Evolutionary conservation across 2,329 filamentous ascomycete genomes (phyloP).

Genomic region (Alternaria conjuncta): DNA sequence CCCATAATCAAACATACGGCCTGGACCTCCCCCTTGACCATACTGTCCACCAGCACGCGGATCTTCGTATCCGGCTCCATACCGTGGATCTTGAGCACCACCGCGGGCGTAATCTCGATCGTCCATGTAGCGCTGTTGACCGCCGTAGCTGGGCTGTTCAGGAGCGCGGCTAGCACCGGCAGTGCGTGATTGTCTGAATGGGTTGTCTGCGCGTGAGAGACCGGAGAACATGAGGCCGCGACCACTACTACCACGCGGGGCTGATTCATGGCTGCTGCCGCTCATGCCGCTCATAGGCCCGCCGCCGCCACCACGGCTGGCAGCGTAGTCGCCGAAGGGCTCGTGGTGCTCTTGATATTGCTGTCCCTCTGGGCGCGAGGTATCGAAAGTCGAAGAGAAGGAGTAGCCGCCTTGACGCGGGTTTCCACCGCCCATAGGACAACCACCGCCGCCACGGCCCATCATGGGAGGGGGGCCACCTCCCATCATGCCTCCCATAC

Average conservation of each 20-base stretch:
- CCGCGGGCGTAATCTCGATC: not conserved
- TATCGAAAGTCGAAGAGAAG: not conserved
- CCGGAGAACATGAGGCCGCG: not conserved
- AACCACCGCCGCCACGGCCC: not conserved
- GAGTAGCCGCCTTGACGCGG: not conserved
- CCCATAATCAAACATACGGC: not conserved
- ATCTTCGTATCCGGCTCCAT: not conserved
- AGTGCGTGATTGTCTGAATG: not conserved
- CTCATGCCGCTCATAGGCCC: not conserved
- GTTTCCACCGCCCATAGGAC: not conserved
- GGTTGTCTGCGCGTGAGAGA: not conserved
- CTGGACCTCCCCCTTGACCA: not conserved
- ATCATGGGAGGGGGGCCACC: not conserved
- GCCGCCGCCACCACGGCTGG: not conserved
- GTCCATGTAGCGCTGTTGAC: not conserved
- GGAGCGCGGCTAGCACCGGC: accelerated
- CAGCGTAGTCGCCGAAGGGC: not conserved
- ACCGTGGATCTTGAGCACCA: not conserved
- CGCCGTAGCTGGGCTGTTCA: not conserved
- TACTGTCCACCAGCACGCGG: not conserved
- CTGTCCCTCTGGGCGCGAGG: not conserved
- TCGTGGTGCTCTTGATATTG: not conserved
- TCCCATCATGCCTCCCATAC: not conserved
- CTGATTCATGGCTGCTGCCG: not conserved
- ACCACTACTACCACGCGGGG: not conserved